A percentile compares a stretch with the other conserved stretches of the same genome.
These are phyloP conservation scores for Xylariaceae sp. DNA, from an alignment of 2,329 filamentous ascomycete species.

Conservation along the genomic window DNA sequence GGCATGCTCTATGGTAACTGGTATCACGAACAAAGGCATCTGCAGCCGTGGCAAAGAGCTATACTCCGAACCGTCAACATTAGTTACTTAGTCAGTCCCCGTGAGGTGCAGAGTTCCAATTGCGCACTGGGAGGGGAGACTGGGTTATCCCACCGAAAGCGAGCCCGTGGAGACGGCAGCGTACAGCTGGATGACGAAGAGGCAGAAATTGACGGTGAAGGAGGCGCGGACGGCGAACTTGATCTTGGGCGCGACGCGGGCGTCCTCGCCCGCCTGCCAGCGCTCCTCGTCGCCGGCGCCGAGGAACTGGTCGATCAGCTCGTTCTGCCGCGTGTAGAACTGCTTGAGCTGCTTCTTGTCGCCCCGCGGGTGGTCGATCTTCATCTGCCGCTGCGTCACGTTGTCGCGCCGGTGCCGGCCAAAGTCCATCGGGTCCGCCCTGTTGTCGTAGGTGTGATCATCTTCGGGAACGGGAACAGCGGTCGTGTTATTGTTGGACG, in stretches of 20 bases:
- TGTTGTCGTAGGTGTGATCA: no score
- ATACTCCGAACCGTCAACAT: no score
- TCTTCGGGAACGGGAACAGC: no score
- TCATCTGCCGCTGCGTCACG: conserved; percentile 37
- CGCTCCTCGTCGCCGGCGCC: conserved; percentile 48
- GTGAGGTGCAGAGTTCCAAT: no score
- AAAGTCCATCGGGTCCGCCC: conserved; percentile 31
- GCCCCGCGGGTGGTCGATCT: conserved; percentile 37
- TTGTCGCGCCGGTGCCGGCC: conserved; percentile 33
- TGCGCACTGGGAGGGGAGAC: no score
- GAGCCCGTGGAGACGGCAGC: conserved; percentile 51
- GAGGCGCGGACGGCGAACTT: conserved; percentile 46
- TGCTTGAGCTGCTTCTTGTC: conserved; percentile 36
- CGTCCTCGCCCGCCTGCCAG: conserved; percentile 40
- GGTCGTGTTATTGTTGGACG: no score
- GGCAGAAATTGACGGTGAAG: conserved; percentile 43
- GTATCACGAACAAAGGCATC: conserved; percentile 52
- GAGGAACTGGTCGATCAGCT: conserved; percentile 45
- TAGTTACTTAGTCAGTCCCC: no score
- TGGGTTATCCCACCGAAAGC: no score
- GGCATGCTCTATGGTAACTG: no score
- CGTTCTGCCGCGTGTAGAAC: conserved; percentile 41
- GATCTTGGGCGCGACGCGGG: conserved; percentile 42
- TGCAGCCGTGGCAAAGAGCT: conserved; percentile 56
- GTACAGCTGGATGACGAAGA: conserved; percentile 52